These are phyloP conservation scores for Cicer yamashitae DNA, from an alignment of 306 rosid genomes.

Conservation along the genomic window DNA sequence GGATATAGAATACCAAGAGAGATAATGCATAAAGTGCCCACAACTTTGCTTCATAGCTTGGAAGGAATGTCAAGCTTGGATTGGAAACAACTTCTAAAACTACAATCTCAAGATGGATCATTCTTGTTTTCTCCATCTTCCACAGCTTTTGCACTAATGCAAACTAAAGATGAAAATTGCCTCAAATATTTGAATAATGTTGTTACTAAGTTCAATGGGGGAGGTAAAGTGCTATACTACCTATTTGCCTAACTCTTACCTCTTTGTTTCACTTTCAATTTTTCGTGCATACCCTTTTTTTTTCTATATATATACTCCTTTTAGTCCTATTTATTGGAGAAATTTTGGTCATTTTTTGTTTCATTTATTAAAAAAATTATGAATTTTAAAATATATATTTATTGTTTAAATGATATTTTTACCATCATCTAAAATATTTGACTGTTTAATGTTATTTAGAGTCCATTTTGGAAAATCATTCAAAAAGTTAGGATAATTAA, in stretches of 20 bases:
- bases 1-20: conserved; percentile 88
- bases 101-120: conserved; percentile 88
- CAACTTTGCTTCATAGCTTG: conserved; percentile 91
- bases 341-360: too few relatives aligned
- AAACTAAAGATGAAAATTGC: conserved; percentile 73
- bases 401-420: too few relatives aligned
- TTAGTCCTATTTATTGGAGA: too few relatives aligned
- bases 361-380: too few relatives aligned
- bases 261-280: background rate
- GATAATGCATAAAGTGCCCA: conserved; percentile 84
- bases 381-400: too few relatives aligned
- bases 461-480: too few relatives aligned
- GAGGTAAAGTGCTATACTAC: conserved; percentile 58
- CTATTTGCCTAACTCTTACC: background rate
- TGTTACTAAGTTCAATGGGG: conserved; percentile 75
- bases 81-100: conserved; percentile 84
- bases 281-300: background rate
- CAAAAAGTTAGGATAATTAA: too few relatives aligned
- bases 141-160: conserved; percentile 88
- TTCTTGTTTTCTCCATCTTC: conserved; percentile 93
- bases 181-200: conserved; percentile 63
- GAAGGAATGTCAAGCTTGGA: conserved; percentile 87
- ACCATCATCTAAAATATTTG: too few relatives aligned
- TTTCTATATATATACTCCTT: background rate
- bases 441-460: too few relatives aligned